Conservation (phyloP, 352 stramenopile species). For the Pythium volutum region DNA sequence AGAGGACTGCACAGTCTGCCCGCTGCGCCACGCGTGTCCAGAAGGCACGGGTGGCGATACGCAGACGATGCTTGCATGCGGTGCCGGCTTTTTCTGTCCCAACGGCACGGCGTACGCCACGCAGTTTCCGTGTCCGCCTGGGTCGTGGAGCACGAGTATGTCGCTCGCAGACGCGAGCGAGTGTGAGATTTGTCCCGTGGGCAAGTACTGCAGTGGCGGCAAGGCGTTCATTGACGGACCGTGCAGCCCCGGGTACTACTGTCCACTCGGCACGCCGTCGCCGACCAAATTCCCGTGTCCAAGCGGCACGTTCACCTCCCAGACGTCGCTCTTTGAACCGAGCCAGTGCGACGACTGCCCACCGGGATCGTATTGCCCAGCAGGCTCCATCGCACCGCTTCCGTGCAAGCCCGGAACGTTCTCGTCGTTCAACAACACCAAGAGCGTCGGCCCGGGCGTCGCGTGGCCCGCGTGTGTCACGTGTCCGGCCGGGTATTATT, state of each 20-base stretch:
- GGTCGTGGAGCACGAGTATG: conserved; percentile 83
- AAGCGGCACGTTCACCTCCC: conserved; percentile 74
- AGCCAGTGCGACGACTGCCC: conserved; percentile 79
- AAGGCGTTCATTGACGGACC: conserved; percentile 71
- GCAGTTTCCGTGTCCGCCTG: conserved; percentile 81
- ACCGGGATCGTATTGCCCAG: conserved; percentile 70
- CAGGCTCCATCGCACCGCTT: conserved; percentile 54
- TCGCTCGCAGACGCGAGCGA: conserved; percentile 54
- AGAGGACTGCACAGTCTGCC: conserved; percentile 78
- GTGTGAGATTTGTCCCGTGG: conserved; percentile 79
- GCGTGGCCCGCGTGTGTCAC: conserved; percentile 60
- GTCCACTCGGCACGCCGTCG: conserved; percentile 70
- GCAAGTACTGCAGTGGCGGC: conserved; percentile 84
- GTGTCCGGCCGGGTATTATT: conserved; percentile 85
- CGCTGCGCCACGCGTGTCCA: conserved; percentile 63
- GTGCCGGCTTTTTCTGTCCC: conserved; percentile 75
- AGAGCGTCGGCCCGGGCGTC: conserved; percentile 50
- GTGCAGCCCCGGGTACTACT: conserved; percentile 87
- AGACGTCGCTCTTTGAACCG: conserved; percentile 70
- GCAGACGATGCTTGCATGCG: conserved; percentile 70
- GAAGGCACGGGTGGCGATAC: conserved; percentile 67
- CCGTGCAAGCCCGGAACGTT: conserved; percentile 78
- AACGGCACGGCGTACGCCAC: conserved; percentile 66
- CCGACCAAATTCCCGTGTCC: conserved; percentile 77
- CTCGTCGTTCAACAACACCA: conserved; percentile 66